Conservation (phyloP, 495 filamentous ascomycete species). For the Cercophora scortea region DNA sequence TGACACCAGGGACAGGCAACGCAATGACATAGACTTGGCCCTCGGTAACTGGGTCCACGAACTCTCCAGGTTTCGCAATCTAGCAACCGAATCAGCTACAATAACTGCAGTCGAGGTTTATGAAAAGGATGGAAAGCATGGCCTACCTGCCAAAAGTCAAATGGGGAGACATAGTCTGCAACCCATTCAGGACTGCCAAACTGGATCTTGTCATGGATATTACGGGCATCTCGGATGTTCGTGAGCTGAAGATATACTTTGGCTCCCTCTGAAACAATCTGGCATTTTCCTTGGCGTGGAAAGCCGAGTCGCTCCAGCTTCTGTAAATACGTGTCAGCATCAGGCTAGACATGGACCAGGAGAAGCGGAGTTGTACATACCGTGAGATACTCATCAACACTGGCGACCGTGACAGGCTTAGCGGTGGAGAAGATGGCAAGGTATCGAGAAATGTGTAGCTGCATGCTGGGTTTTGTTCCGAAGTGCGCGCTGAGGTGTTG, state of each 20-base stretch:
- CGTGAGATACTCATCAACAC: constrained; percentile 28
- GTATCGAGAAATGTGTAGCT: constrained; percentile 30
- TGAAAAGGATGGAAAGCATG: neutral
- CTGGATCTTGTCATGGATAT: constrained; percentile 36
- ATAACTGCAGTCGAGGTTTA: neutral
- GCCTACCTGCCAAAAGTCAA: constrained; percentile 32
- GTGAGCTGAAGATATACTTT: constrained; percentile 48
- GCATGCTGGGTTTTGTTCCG: constrained; percentile 24
- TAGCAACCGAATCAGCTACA: constrained; percentile 5
- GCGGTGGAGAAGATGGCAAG: constrained; percentile 24
- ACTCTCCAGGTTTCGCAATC: constrained; percentile 14
- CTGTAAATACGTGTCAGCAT: constrained; percentile 9
- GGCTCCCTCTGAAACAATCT: constrained; percentile 16
- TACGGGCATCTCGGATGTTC: constrained; percentile 50
- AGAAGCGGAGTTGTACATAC: constrained; percentile 18
- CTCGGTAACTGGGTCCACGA: constrained; percentile 33
- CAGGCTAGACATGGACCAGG: neutral
- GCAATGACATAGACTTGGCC: constrained; percentile 45
- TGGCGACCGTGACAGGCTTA: constrained; percentile 14
- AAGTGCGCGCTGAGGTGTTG: constrained; percentile 1
- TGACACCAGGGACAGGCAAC: constrained; percentile 15
- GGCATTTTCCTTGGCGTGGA: constrained; percentile 20
- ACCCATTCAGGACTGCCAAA: constrained; percentile 40
- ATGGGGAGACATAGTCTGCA: constrained; percentile 39
- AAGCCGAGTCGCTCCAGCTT: constrained; percentile 24